Base-by-base conservation (phyloP, 768 basidiomycete genomes). In the Tulasnella calospora region DNA sequence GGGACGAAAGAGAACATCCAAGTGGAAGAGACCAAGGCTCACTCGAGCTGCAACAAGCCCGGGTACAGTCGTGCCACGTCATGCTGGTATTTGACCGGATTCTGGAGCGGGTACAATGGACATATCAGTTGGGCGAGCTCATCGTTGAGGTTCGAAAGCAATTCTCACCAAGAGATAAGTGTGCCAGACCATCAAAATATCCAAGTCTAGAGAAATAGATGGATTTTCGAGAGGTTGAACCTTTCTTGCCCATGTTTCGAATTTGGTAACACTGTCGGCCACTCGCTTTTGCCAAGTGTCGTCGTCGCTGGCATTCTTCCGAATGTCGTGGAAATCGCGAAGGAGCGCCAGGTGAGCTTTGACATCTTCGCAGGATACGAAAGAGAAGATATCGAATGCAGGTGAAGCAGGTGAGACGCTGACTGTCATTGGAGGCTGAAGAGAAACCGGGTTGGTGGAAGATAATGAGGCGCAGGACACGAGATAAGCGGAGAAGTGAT, bases 131-230 rank as follows among this genome's bases (percentile, higher is more conserved):
- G 44, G 15, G 3, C 44, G 44, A 3, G 12, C 13, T 44, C 1
- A 61, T 44, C 44, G 44, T 44, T 15, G 44, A 76, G 8, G 36
- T 55, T 57, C 15, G 27, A 13, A 27, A 33, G 46, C 40, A 71
- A 78, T 41, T 38, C 74, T 75, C 69, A 72, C 77, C 67, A 78
- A n/a, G 12, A 78, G 70, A 72, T 78, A 78, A 12, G 77, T 78
- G 72, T 78, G 77, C 77, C 77, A 78, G 35, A 78, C 77, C 77
- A 78, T 78, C 35, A 78, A 40, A 72, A 78, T 46, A 19, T 57
- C 77, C 61, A 67, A 13, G 33, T 67, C 61, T 35, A 67, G 12
- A 15, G 61, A 13, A n/a, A 61, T 6, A 67, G 7, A 27, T 4
- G 21, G 13, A 35, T 27, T 27, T 35, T 33, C 61, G 3, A 13